Evolutionary conservation across 352 stramenopile genomes (phyloP).

Genomic region (Globisporangium cylindrosporum): DNA sequence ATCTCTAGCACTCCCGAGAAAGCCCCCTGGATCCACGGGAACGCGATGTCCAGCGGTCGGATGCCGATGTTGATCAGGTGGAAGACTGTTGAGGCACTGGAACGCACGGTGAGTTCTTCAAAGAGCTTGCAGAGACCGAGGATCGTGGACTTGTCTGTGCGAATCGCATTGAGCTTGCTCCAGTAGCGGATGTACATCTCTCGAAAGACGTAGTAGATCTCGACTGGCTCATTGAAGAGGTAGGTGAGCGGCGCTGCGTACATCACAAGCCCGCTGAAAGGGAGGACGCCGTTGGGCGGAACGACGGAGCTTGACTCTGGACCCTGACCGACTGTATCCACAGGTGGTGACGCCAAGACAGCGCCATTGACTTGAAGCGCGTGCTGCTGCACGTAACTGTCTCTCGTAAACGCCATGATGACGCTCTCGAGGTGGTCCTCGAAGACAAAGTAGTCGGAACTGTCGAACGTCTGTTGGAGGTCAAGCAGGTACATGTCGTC

Average conservation of each 20-base stretch:
- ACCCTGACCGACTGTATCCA: not conserved
- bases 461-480: conserved; percentile 74
- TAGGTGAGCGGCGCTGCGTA: conserved; percentile 73
- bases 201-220: conserved; percentile 76
- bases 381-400: conserved; percentile 40
- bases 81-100: conserved; percentile 47
- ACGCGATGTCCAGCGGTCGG: conserved; percentile 64
- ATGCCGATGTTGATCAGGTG: conserved; percentile 61
- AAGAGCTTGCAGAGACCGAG: conserved; percentile 74
- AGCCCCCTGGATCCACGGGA: conserved; percentile 76
- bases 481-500: conserved; percentile 83
- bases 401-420: conserved; percentile 71
- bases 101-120: conserved; percentile 56
- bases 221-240: conserved; percentile 55
- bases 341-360: conserved; percentile 17
- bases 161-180: conserved; percentile 72
- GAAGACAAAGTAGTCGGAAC: conserved; percentile 82
- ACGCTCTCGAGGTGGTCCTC: conserved; percentile 70
- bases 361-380: conserved; percentile 52
- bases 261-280: conserved; percentile 71
- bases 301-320: conserved; percentile 19
- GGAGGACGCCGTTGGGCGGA: conserved; percentile 66
- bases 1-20: conserved; percentile 80
- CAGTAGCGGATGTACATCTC: conserved; percentile 79
- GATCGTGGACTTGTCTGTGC: conserved; percentile 49